These are phyloP conservation scores for Hemisphaericaspora nanyangensis DNA, from an alignment of 805 yeast genomes.

Conservation along the genomic window DNA sequence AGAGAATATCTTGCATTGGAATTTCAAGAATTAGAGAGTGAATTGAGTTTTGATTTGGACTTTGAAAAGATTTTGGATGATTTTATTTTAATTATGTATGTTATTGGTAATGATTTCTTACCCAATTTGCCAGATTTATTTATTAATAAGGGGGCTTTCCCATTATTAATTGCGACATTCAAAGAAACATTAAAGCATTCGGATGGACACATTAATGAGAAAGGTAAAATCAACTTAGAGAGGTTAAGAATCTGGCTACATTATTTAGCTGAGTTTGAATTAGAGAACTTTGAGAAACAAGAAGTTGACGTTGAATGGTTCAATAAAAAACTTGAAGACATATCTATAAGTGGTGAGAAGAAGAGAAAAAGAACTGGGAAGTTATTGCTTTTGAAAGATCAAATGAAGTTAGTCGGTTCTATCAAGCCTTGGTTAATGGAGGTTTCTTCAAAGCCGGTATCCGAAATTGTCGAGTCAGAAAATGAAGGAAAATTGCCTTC, in stretches of 20 bases:
- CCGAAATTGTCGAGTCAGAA: conserved; percentile 35
- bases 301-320: conserved; percentile 90
- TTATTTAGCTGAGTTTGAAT: conserved; percentile 73
- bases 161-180: conserved; percentile 84
- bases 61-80: conserved; percentile 92
- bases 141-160: conserved; percentile 93
- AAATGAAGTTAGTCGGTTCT: conserved; percentile 65
- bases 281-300: conserved; percentile 78
- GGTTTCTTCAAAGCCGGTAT: conserved; percentile 22
- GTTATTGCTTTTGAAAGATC: conserved; percentile 62
- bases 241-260: conserved; percentile 75
- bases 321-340: conserved; percentile 76
- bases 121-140: conserved; percentile 94
- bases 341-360: conserved; percentile 68
- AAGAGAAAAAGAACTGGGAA: conserved; percentile 65
- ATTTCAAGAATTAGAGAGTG: conserved; percentile 64
- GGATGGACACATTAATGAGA: conserved; percentile 82
- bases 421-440: conserved; percentile 50
- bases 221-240: conserved; percentile 74
- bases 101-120: conserved; percentile 96
- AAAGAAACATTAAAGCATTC: conserved; percentile 68
- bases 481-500: conserved; percentile 21
- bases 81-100: conserved; percentile 85
- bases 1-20: conserved; percentile 91
- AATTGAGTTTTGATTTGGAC: conserved; percentile 63